Evolutionary conservation across 192 early-diverging fungal species (phyloP), one percentile per base, ranked within the genome.

Genomic region (Coemansia aciculifera): DNA sequence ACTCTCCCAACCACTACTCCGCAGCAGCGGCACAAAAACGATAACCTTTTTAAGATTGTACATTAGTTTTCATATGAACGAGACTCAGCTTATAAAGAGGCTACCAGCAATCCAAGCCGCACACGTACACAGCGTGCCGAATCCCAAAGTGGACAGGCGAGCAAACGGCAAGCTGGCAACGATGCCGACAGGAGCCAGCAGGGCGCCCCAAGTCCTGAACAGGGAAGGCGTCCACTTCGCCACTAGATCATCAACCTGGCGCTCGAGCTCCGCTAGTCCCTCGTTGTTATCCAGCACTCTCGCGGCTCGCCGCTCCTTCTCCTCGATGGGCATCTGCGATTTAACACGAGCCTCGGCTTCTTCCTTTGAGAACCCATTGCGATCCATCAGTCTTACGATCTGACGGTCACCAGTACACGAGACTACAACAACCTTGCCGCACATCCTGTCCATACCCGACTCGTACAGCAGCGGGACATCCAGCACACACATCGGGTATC

Each of bases 401-500:
- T 99, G 97, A 34, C 88, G 71, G 36, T 87, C 73, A 24, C 84
- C 83, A 0, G 90, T 86, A 61, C 96, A 96, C 73, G 27, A 43
- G 27, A 98, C 89, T 2, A 98, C 95, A 24, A 92, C 80, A 8
- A 88, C 88, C 5, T 80, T 70, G 40, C 86, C 87, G 29, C 96
- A 89, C 65, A 89, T 88, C 48, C 81, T 81, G 69, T 93, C 84
- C 63, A 97, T 71, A 13, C 91, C 88, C 15, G 90, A 86, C 70
- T 99, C 97, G 57, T 94, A 89, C 62, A 99, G 84, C 49, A 99
- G 77, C n/a, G 97, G 97, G 1, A 92, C 93, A 75, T 99, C 97
- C 44, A 98, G 82, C 2, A 99, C 84, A 11, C 92, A 90, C 13
- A 94, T 51, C 5, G 81, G 68, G 2, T 89, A 72, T 2, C 93